Base-by-base conservation (phyloP, 805 yeast species). In the Naumovozyma baii region DNA sequence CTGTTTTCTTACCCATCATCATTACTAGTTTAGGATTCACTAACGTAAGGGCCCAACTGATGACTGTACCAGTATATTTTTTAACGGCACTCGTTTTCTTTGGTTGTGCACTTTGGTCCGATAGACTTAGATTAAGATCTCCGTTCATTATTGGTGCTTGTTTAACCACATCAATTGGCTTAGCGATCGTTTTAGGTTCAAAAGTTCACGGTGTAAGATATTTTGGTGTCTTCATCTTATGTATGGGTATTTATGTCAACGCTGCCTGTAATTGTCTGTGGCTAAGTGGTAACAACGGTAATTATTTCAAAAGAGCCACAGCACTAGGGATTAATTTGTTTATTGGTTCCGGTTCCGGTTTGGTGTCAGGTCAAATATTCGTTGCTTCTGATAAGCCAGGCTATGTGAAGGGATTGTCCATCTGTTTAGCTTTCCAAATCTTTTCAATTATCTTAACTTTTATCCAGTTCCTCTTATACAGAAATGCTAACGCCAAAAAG, bases 51-150 rank as follows among this genome's bases (percentile, higher is more conserved):
- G 90, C 94, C 8, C 86, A 86, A 59, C 73, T 80, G 40, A 80
- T 79, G 62, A 81, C 94, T 0, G 83, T 86, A 36, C 87, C 85
- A 48, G 94, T 95, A 16, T 86, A 94, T 88, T 67, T 83, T 32
- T 64, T 71, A 20, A 83, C 94, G 0, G 81, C 85, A 53, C 86
- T 80, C 4, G 64, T 73, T 26, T 73, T 80, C 33, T 77, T 80
- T 62, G 50, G 74, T 3, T 46, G 72, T n/a, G 90, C 94, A 0
- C 63, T 68, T 42, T 45, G 69, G 41, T 80, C 92, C 0, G 95
- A 85, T 56, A 59, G 53, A 35, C 39, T 63, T 17, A 65, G 71
- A 44, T 52, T 55, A 35, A 68, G 86, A 62, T 55, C 71, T 17
- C 61, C 64, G 2, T 64, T 64, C 44, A 53, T 64, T 29, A 41